Percentiles rank a stretch among this genome's conserved stretches.
Evolutionary conservation across 306 rosid species (phyloP).

Genomic region (Alnus rubra): DNA sequence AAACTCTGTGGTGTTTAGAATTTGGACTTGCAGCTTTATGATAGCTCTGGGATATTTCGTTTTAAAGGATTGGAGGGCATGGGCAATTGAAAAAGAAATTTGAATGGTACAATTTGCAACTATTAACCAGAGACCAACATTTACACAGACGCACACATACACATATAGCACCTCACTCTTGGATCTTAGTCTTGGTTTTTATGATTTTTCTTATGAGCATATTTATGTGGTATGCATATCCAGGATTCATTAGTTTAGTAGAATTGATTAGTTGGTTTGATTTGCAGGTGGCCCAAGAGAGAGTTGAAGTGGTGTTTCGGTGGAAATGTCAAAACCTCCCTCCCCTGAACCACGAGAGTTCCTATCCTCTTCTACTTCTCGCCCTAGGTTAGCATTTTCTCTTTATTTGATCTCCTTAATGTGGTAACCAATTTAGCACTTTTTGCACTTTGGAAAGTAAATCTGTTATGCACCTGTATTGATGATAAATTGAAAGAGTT

Average conservation of each 20-base stretch:
- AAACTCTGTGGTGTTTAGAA: not conserved
- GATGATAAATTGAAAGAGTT: not conserved
- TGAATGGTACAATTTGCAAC: not conserved
- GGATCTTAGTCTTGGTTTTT: not conserved
- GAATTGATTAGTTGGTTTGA: constrained; percentile 17
- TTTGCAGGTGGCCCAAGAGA: constrained; percentile 52
- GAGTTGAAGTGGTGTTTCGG: constrained; percentile 35
- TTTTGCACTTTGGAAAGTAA: not conserved
- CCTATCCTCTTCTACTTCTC: constrained; percentile 42
- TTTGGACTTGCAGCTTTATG: constrained; percentile 15
- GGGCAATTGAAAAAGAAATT: not conserved
- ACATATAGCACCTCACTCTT: not conserved
- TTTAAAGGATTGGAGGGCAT: not conserved
- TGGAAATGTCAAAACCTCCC: constrained; percentile 84
- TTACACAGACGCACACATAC: not conserved
- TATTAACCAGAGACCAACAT: not conserved
- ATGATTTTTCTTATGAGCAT: not conserved
- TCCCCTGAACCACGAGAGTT: constrained; percentile 44
- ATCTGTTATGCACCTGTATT: not conserved
- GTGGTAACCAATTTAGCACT: not conserved
- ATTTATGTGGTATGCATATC: not conserved
- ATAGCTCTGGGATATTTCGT: not conserved
- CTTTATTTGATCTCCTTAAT: constrained; percentile 1
- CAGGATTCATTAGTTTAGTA: not conserved
- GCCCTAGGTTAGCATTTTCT: constrained; percentile 45